Conservation (phyloP, 345 rosid genomes). For the Populus nigra region DNA sequence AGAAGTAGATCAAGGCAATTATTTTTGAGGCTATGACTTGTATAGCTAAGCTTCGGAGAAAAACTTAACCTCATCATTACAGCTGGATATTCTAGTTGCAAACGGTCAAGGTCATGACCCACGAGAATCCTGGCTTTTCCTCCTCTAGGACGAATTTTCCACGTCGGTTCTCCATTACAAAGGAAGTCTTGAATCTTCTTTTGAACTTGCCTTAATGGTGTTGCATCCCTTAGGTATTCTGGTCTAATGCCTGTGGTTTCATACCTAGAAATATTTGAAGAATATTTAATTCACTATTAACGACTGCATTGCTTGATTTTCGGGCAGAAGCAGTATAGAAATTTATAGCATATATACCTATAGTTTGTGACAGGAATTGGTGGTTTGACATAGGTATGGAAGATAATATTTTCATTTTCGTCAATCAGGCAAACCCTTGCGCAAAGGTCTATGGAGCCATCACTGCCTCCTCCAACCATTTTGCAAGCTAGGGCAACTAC, state of each 20-base stretch:
- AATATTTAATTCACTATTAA: too few relatives aligned
- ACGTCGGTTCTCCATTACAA: slow-evolving; percentile 82
- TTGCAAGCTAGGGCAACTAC: slow-evolving; percentile 82
- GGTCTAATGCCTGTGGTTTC: slow-evolving; percentile 81
- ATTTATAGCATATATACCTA: slow-evolving; percentile 36
- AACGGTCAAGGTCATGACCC: slow-evolving; percentile 76
- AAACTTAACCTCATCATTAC: slow-evolving; percentile 61
- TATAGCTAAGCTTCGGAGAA: too few relatives aligned
- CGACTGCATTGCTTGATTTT: too few relatives aligned
- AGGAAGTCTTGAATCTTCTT: slow-evolving; percentile 82
- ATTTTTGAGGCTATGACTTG: too few relatives aligned
- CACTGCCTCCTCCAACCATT: slow-evolving; percentile 94
- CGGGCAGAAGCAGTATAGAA: background rate
- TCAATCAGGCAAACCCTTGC: slow-evolving; percentile 80
- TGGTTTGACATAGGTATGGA: slow-evolving; percentile 79
- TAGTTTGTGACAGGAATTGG: slow-evolving; percentile 66
- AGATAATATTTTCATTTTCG: slow-evolving; percentile 65
- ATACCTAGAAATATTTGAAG: slow-evolving; percentile 39
- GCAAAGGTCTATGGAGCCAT: slow-evolving; percentile 74
- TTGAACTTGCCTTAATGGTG: slow-evolving; percentile 65
- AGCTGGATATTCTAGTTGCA: slow-evolving; percentile 79
- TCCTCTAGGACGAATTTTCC: slow-evolving; percentile 78
- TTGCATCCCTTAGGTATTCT: slow-evolving; percentile 68
- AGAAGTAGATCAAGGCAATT: too few relatives aligned
- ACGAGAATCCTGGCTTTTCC: slow-evolving; percentile 86